phyloP scores from a whole-genome alignment of 257 asterid genomes.

The Linaria vulgaris region DNA sequence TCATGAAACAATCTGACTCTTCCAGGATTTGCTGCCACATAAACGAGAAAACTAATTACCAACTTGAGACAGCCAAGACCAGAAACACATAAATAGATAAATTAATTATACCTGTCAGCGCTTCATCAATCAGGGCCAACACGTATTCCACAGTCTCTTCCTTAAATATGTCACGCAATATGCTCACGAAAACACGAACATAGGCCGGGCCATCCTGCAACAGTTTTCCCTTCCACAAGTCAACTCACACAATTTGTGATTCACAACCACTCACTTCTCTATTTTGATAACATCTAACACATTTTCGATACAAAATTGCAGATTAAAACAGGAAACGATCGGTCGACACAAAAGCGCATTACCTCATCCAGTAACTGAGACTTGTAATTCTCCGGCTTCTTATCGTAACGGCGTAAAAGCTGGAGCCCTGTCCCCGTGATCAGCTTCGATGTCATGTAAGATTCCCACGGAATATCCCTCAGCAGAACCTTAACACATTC shows the following conservation, averaged over 20 bases:
- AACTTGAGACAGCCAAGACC: constrained; percentile 8
- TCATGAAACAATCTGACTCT: constrained; percentile 84
- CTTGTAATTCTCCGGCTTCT: constrained; percentile 69
- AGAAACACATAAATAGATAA: neutral
- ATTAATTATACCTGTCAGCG: constrained; percentile 59
- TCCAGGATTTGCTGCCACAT: constrained; percentile 73
- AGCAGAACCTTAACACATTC: constrained; percentile 52
- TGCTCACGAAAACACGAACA: constrained; percentile 68
- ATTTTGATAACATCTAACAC: neutral
- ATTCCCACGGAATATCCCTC: constrained; percentile 97
- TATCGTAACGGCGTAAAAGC: constrained; percentile 85
- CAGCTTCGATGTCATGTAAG: constrained; percentile 84
- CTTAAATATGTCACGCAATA: constrained; percentile 75
- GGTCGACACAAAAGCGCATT: constrained; percentile 10
- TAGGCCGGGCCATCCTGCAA: constrained; percentile 94
- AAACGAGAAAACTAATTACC: constrained; percentile 21
- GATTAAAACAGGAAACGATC: neutral
- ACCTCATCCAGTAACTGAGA: constrained; percentile 88
- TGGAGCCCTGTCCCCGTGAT: constrained; percentile 84
- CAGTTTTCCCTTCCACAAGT: constrained; percentile 11
- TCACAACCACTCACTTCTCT: constrained; percentile 14
- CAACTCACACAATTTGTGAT: constrained; percentile 4
- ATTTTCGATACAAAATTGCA: neutral
- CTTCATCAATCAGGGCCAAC: constrained; percentile 81
- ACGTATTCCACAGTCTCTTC: constrained; percentile 90